phyloP scores from a whole-genome alignment of 495 filamentous ascomycete species.

The Penicillium pulvis region DNA sequence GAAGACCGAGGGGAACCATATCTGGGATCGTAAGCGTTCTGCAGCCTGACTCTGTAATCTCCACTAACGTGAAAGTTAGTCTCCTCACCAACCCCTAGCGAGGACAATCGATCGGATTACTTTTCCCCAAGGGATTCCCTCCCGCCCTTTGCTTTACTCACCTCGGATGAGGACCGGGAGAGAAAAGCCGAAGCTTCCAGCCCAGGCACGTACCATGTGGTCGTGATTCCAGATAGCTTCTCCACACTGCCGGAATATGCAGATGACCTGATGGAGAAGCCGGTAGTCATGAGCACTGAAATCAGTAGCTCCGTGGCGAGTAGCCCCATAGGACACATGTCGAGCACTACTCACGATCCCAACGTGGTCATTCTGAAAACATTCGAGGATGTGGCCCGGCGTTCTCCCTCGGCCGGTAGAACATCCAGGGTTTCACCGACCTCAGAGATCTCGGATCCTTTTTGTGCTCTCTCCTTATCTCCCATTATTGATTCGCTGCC shows the following conservation, averaged over 20 bases:
- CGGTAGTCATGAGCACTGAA: constrained; percentile 14
- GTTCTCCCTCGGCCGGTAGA: constrained; percentile 28
- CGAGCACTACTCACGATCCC: constrained; percentile 34
- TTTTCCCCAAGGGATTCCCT: constrained; percentile 42
- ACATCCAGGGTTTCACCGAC: constrained; percentile 38
- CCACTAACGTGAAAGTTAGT: constrained; percentile 15
- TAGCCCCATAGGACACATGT: constrained; percentile 17
- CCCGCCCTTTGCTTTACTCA: constrained; percentile 55
- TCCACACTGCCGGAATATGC: constrained; percentile 54
- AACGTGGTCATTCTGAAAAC: constrained; percentile 50
- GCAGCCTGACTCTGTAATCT: not conserved
- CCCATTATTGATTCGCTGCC: constrained; percentile 24
- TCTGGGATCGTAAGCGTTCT: constrained; percentile 55
- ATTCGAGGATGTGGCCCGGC: constrained; percentile 50
- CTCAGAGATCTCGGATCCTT: constrained; percentile 38
- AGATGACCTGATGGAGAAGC: constrained; percentile 31
- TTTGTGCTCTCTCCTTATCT: constrained; percentile 29
- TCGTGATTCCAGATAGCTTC: constrained; percentile 59
- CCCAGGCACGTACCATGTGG: constrained; percentile 60
- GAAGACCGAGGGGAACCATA: constrained; percentile 46
- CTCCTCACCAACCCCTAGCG: constrained; percentile 24
- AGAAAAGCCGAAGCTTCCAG: constrained; percentile 53
- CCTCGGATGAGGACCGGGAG: constrained; percentile 63
- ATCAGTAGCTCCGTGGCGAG: constrained; percentile 26
- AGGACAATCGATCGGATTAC: constrained; percentile 28